phyloP scores from a whole-genome alignment of 176 grass and related monocot species.

The Avena sativa region DNA sequence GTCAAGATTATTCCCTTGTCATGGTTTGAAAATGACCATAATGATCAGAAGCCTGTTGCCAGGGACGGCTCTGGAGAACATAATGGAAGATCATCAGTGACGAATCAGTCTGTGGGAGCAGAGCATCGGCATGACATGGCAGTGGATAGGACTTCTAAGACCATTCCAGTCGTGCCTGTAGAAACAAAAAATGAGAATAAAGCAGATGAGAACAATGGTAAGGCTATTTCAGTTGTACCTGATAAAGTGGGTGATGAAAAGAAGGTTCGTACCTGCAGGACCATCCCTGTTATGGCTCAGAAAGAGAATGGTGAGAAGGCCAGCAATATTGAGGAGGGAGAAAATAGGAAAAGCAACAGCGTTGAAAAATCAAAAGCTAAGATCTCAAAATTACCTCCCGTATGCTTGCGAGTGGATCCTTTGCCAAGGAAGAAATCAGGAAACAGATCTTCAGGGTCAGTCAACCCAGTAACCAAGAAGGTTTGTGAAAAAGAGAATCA shows the following conservation, averaged over 20 bases:
- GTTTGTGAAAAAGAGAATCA: conserved; percentile 36
- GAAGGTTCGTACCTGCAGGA: conserved; percentile 44
- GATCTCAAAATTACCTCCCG: conserved; percentile 72
- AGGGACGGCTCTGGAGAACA: conserved; percentile 22
- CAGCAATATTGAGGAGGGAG: conserved; percentile 39
- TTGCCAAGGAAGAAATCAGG: conserved; percentile 64
- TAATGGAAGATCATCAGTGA: conserved; percentile 14
- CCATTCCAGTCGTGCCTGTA: conserved; percentile 31
- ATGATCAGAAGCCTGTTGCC: conserved; percentile 47
- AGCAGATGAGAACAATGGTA: conserved; percentile 37
- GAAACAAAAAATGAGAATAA: conserved; percentile 12
- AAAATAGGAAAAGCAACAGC: conserved; percentile 42
- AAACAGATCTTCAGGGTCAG: conserved; percentile 64
- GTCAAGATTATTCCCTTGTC: conserved; percentile 77
- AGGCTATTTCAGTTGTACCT: conserved; percentile 41
- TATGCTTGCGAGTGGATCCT: conserved; percentile 82
- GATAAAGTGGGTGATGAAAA: conserved; percentile 50
- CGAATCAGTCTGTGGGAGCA: not conserved
- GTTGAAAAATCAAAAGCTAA: conserved; percentile 39
- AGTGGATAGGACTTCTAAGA: conserved; percentile 38
- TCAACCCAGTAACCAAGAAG: conserved; percentile 34
- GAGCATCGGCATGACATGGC: conserved; percentile 15
- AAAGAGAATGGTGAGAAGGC: conserved; percentile 48
- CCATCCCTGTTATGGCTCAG: conserved; percentile 52
- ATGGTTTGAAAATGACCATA: conserved; percentile 56